These are phyloP conservation scores for Gossypium longicalyx DNA, from an alignment of 345 rosid species.

Conservation along the genomic window DNA sequence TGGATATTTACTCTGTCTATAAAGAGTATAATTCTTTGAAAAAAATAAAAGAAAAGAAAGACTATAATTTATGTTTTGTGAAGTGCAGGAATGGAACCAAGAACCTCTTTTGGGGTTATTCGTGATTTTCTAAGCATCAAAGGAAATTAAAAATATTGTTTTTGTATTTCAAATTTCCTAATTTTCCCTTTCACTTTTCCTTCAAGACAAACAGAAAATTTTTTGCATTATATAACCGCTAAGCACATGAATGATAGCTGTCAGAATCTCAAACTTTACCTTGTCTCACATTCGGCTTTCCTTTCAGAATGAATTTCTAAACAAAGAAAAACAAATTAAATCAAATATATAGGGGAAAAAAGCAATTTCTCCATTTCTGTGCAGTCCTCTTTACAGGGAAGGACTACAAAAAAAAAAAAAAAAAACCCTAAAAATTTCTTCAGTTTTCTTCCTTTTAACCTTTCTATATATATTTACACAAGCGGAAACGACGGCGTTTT, in stretches of 20 bases:
- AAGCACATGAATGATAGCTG: not conserved
- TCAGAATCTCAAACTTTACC: not conserved
- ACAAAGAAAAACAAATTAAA: not conserved
- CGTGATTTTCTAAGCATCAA: too few relatives aligned
- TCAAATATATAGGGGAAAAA: not conserved
- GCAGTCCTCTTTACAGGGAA: conserved; percentile 4
- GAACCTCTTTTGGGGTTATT: too few relatives aligned
- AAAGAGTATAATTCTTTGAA: too few relatives aligned
- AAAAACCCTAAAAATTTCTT: not conserved
- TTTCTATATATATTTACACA: conserved; percentile 2
- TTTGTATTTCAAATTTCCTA: not conserved
- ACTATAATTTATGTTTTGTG: too few relatives aligned
- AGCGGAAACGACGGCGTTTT: not conserved
- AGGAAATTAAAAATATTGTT: not conserved
- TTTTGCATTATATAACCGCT: not conserved
- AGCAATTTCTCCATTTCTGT: conserved; percentile 3
- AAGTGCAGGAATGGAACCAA: too few relatives aligned
- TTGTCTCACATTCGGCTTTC: not conserved
- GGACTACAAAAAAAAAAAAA: not conserved
- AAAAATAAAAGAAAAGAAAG: too few relatives aligned
- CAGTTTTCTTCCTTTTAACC: not conserved
- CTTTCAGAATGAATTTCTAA: not conserved
- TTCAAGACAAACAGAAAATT: not conserved
- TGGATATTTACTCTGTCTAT: too few relatives aligned
- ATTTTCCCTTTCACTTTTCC: not conserved